Base-by-base conservation (phyloP, 257 asterid species). In the Leonotis leonurus region DNA sequence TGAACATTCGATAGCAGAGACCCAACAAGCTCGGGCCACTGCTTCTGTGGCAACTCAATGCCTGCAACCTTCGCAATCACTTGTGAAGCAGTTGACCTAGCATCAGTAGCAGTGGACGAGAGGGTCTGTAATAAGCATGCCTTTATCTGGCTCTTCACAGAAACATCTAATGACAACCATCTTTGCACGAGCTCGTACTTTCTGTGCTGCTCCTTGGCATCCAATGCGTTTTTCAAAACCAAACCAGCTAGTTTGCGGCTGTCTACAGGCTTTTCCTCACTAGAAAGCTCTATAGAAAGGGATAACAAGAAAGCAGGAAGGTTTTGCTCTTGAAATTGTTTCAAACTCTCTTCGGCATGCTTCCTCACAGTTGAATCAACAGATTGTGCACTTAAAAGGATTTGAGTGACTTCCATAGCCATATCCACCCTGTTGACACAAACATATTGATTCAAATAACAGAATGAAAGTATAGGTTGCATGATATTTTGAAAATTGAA, bases 241-340 rank as follows among this genome's bases (percentile, higher is more conserved):
- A 88, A 65, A 36, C 96, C 96, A 32, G 96, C 92, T 59, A 88
- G 75, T 70, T 70, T 88, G 59, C 96, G 96, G 67, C 95, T 83
- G 60, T 88, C 94, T 32, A 81, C 81, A 2, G 96, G 96, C 72
- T 88, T 88, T 67, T 78, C 91, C 74, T 88, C 96, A 62, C 65
- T 81, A 43, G 92, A 77, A 64, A 88, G 94, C 82, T 88, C 96
- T 12, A 78, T 80, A 9, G 95, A 88, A 20, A 88, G 81, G 37
- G 96, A 88, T 29, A 85, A 68, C 74, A 88, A 62, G 62, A 85
- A 88, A 37, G 72, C 83, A 32, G 96, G 82, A 62, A 85, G 94
- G 68, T 88, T 88, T 82, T 85, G 95, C 77, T 88, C 96, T 81
- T 88, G 96, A 68, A 88, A 88, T 73, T 88, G 96, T 46, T 83